Conservation (phyloP, 352 stramenopile genomes). For the Bremia lactucae region DNA sequence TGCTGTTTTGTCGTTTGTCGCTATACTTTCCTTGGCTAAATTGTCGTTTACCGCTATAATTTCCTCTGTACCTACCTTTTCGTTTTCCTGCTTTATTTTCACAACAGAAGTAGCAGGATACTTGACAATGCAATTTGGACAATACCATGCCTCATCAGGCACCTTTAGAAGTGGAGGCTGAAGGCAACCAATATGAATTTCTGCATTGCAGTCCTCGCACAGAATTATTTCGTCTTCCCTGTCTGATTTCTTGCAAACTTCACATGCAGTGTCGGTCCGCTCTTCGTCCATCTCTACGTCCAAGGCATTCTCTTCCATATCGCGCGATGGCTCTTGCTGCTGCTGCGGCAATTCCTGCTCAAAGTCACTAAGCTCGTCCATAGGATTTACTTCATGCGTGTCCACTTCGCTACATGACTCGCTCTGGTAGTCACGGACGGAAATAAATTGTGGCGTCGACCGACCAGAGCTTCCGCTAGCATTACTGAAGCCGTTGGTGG, state of each 20-base stretch:
- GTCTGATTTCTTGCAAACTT: constrained; percentile 30
- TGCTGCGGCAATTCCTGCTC: constrained; percentile 17
- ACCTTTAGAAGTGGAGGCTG: constrained; percentile 31
- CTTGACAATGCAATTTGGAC: constrained; percentile 25
- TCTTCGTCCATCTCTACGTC: constrained; percentile 23
- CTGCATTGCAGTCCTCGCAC: constrained; percentile 45
- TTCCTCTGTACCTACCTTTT: no score
- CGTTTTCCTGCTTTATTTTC: constrained; percentile 20
- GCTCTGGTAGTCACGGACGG: constrained; percentile 23
- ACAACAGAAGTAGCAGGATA: neutral
- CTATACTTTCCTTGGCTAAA: neutral
- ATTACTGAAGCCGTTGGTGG: neutral
- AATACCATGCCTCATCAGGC: constrained; percentile 48
- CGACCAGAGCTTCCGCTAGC: neutral
- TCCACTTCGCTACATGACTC: constrained; percentile 47
- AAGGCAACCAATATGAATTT: constrained; percentile 58
- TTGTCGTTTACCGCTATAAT: neutral
- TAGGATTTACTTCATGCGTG: constrained; percentile 39
- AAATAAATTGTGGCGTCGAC: constrained; percentile 17
- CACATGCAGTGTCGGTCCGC: constrained; percentile 21
- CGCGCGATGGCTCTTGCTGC: neutral
- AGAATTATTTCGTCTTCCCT: constrained; percentile 34
- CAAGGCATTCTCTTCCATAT: neutral
- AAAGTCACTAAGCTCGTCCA: constrained; percentile 56
- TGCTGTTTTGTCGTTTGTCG: neutral